These are phyloP conservation scores for Xylaria longipes DNA, from an alignment of 495 filamentous ascomycete species.

Conservation along the genomic window DNA sequence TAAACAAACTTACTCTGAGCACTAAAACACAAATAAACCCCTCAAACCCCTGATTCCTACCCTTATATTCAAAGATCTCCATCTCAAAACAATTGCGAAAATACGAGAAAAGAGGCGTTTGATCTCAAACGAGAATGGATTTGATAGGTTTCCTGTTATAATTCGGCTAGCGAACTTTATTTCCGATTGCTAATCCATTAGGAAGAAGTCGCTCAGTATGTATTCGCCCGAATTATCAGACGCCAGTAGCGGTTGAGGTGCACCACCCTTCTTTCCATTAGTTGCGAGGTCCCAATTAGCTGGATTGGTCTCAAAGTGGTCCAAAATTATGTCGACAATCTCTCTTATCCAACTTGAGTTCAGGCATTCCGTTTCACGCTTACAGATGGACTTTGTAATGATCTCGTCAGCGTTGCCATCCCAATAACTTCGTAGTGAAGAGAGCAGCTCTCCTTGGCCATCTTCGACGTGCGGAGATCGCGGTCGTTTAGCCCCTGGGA, in stretches of 20 bases:
- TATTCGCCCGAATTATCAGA: background rate
- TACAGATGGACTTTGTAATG: background rate
- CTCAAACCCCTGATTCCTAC: background rate
- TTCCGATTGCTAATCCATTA: constrained; percentile 39
- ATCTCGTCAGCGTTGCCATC: constrained; percentile 5
- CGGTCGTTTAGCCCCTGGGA: constrained; percentile 20
- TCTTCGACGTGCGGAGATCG: constrained; percentile 29
- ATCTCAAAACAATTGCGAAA: background rate
- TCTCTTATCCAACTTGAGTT: background rate
- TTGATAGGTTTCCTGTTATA: background rate
- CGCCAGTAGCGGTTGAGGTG: background rate
- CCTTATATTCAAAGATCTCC: background rate
- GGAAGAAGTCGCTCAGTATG: background rate
- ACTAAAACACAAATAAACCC: background rate
- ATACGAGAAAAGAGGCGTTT: no score
- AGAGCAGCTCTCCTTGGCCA: constrained; percentile 18
- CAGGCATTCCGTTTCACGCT: background rate
- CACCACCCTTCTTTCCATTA: background rate
- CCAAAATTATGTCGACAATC: background rate
- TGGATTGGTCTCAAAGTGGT: background rate
- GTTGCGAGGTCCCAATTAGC: background rate
- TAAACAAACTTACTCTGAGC: background rate
- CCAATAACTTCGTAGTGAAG: constrained; percentile 13
- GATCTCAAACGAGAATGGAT: background rate
- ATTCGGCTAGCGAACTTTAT: background rate